Base-by-base conservation (phyloP, 2,329 filamentous ascomycete genomes). In the Teratosphaeria epicoccoides region DNA sequence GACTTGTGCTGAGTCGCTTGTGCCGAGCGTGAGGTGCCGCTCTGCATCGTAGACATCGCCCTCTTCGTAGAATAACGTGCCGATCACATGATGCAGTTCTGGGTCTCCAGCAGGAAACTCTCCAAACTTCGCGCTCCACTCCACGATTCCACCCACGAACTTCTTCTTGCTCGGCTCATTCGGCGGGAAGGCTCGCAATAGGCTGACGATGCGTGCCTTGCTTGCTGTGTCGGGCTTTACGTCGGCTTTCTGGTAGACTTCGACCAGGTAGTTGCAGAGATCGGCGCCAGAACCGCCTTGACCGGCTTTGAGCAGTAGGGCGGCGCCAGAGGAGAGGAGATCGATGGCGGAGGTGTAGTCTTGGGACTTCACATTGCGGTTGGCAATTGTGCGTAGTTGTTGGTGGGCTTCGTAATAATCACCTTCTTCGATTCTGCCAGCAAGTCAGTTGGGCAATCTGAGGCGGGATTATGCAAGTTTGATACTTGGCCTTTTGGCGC, bases 391-490 rank as follows among this genome's bases (percentile, higher is more conserved):
- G 57, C 93, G 88, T 59, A 95, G 88, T 75, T 98, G 93, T 71
- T 98, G 93, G 73, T 97, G 91, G 53, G 93, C 93, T 79, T 98
- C 93, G 75, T 98, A 98, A 78, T 82, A 96, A 68, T 93, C 85
- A 64, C 90, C 91, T 70, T 94, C 88, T 60, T 82, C 77, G 70
- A 95, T 95, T 71, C 88, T 87, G 63, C 24, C 28, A 33, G 52
- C 43, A 47, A 55, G 29, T 60, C 10, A 57, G 24, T 10, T 17
- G 40, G 28, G 6, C 9, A 10, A 17, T 23, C 4, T 26, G 20
- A 28, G 43, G 33, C 29, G 22, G 12, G 23, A n/a, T n/a, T n/a
- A 2, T 40, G 14, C 3, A 40, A 9, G 14, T 40, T 20, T 22
- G 52, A 33, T 73, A 85, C 83, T 83, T 91, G 71, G 86, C 77